These are phyloP conservation scores for Acanthamoeba culbertsoni DNA, from an alignment of 208 protist genomes.

Conservation along the genomic window DNA sequence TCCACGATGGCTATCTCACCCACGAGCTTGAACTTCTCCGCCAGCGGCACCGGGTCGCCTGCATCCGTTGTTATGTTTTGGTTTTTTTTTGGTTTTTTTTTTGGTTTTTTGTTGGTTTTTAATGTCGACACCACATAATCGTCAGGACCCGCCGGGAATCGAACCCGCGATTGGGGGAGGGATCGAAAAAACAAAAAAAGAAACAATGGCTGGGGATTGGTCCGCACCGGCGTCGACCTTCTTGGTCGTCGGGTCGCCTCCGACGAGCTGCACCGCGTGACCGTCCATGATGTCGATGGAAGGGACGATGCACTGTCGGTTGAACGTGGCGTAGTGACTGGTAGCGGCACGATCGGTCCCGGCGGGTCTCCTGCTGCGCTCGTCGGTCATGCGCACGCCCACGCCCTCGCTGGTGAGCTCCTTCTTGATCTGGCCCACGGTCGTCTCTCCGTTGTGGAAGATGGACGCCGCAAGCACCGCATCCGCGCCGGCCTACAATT, in stretches of 20 bases:
- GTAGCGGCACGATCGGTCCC: background rate
- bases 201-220: background rate
- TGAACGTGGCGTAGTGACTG: background rate
- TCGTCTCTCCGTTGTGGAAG: conserved; percentile 68
- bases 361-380: background rate
- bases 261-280: conserved; percentile 62
- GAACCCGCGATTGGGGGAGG: too few species aligned
- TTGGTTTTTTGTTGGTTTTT: too few species aligned
- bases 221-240: conserved; percentile 51
- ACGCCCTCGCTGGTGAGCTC: background rate
- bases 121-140: too few species aligned
- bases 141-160: too few species aligned
- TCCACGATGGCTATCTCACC: conserved; percentile 66
- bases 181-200: background rate
- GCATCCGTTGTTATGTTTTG: background rate
- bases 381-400: background rate
- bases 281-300: conserved; percentile 66
- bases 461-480: conserved; percentile 69
- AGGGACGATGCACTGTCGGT: conserved; percentile 55
- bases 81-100: too few species aligned
- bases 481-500: conserved; percentile 62
- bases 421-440: conserved; percentile 61
- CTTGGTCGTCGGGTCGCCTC: conserved; percentile 55
- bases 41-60: conserved; percentile 62
- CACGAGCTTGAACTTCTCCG: conserved; percentile 50